phyloP scores from a whole-genome alignment of 768 basidiomycete genomes.

The Chalciporus sphaerocephalus region DNA sequence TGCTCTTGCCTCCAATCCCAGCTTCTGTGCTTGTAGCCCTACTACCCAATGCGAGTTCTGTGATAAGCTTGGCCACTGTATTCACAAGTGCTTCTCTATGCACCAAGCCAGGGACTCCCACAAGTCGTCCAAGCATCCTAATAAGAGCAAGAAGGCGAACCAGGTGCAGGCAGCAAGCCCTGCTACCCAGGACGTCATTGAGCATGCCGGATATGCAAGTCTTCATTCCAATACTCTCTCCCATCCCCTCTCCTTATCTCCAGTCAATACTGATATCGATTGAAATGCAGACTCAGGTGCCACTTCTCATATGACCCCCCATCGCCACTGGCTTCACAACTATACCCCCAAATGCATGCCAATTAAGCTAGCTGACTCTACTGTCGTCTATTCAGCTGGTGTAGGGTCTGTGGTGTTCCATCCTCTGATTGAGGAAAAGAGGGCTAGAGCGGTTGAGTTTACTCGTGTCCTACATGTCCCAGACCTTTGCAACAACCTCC shows the following conservation, averaged over 20 bases:
- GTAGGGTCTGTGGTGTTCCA: slow-evolving; percentile 2
- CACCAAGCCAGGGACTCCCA: too few relatives aligned
- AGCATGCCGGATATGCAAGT: slow-evolving; percentile 2
- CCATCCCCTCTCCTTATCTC: neutral
- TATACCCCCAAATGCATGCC: too few relatives aligned
- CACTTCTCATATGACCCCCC: neutral
- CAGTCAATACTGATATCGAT: neutral
- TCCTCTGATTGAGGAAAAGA: slow-evolving; percentile 6
- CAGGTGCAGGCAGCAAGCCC: too few relatives aligned
- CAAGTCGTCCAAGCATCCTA: too few relatives aligned
- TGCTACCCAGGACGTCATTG: neutral
- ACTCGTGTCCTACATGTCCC: slow-evolving; percentile 20
- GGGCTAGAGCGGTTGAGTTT: slow-evolving; percentile 8
- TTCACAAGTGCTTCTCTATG: too few relatives aligned
- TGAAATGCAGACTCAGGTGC: slow-evolving; percentile 1
- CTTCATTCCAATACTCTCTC: neutral
- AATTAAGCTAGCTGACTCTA: too few relatives aligned
- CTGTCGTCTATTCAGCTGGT: slow-evolving; percentile 1
- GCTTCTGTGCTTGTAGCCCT: too few relatives aligned
- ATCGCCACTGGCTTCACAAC: neutral
- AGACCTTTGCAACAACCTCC: slow-evolving; percentile 13
- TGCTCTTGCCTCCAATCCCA: too few relatives aligned
- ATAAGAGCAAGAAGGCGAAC: too few relatives aligned
- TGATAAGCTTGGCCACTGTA: too few relatives aligned
- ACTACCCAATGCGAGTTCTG: too few relatives aligned